These are phyloP conservation scores for Coemansia sp. DNA, from an alignment of 192 early-diverging fungal genomes.

Conservation along the genomic window DNA sequence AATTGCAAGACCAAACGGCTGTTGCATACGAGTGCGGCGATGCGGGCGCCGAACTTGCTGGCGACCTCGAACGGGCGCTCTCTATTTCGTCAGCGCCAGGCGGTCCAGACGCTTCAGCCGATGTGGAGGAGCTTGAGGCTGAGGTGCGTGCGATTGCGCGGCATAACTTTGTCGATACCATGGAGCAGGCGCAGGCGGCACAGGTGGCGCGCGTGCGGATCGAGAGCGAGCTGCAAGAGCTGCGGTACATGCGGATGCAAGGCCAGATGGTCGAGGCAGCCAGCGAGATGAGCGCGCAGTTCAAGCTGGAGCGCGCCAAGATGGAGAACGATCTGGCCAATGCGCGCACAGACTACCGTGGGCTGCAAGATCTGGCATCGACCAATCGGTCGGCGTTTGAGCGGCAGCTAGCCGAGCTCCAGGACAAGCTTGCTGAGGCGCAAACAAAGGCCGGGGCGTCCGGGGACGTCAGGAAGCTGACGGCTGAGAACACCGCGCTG, in stretches of 20 bases:
- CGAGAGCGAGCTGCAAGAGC: conserved; percentile 26
- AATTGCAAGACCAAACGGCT: conserved; percentile 35
- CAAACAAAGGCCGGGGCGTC: neutral
- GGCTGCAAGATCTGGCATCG: conserved; percentile 25
- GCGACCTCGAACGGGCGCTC: conserved; percentile 23
- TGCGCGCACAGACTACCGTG: conserved; percentile 25
- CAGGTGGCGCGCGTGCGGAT: conserved; percentile 4
- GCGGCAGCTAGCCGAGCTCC: conserved; percentile 22
- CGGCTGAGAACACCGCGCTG: conserved; percentile 18
- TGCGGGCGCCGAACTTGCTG: conserved; percentile 18
- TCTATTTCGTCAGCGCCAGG: neutral
- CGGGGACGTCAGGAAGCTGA: conserved; percentile 10
- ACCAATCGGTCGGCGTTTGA: conserved; percentile 19
- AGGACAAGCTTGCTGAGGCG: conserved; percentile 13
- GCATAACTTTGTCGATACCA: conserved; percentile 21
- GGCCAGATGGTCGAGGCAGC: conserved; percentile 46
- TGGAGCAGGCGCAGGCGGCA: conserved; percentile 25
- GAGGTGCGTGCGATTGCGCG: conserved; percentile 17
- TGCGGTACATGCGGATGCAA: conserved; percentile 33
- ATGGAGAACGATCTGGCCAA: conserved; percentile 16
- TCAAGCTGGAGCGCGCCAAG: conserved; percentile 25
- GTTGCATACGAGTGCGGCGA: conserved; percentile 24
- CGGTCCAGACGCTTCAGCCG: neutral
- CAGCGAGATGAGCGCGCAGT: conserved; percentile 32
- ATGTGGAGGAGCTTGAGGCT: conserved; percentile 3